Evolutionary conservation across 192 early-diverging fungal species (phyloP).

Genomic region (Backusella tuberculispora): DNA sequence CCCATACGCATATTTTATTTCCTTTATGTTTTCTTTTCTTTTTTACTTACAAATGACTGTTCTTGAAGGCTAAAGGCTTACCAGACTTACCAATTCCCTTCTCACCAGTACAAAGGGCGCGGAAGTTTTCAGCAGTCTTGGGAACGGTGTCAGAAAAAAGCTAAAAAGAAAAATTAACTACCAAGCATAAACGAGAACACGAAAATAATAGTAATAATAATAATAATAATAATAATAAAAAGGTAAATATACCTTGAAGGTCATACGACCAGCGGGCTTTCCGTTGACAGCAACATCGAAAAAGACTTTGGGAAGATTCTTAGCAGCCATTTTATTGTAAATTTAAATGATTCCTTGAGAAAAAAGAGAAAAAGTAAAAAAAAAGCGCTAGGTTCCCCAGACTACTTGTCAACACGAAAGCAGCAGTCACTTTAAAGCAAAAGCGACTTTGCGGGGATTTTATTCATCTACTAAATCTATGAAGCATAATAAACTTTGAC

Average conservation of each 20-base stretch:
- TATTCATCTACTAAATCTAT: too few relatives aligned
- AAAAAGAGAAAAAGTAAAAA: background rate
- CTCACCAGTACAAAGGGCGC: slow-evolving; percentile 68
- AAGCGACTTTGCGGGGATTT: too few relatives aligned
- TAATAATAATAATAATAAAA: background rate
- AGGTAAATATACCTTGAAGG: slow-evolving; percentile 46
- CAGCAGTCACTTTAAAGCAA: slow-evolving; percentile 10
- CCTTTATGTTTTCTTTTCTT: background rate
- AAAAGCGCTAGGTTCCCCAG: background rate
- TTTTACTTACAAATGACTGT: slow-evolving; percentile 51
- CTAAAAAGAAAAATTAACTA: slow-evolving; percentile 31
- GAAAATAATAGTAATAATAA: background rate
- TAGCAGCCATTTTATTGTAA: slow-evolving; percentile 48
- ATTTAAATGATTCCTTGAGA: slow-evolving; percentile 11
- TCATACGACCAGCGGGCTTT: slow-evolving; percentile 58
- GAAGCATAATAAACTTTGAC: too few relatives aligned
- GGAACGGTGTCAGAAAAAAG: slow-evolving; percentile 84
- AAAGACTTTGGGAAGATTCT: slow-evolving; percentile 61
- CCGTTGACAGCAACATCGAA: slow-evolving; percentile 74
- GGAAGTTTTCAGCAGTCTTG: slow-evolving; percentile 96
- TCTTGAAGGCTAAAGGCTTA: slow-evolving; percentile 65
- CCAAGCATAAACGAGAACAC: too few relatives aligned
- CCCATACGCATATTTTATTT: background rate
- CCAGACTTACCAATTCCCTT: slow-evolving; percentile 59
- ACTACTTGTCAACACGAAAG: background rate